Conservation (phyloP, 306 rosid species). For the Cucumis cinereus region DNA sequence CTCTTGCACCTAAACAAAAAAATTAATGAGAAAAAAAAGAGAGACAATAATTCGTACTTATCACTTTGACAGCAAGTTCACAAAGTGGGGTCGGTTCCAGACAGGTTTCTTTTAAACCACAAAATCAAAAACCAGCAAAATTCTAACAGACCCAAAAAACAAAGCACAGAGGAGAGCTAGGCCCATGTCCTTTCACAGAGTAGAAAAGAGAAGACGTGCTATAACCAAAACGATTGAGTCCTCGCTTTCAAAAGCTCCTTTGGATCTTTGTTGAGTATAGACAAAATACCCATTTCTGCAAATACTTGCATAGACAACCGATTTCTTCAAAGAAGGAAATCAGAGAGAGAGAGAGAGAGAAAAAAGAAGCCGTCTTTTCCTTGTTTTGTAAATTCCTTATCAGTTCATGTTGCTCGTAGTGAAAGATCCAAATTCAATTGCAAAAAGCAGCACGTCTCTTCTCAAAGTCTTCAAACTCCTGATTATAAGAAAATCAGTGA, state of each 20-base stretch:
- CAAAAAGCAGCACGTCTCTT: background rate
- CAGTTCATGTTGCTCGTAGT: background rate
- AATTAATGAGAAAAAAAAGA: background rate
- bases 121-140: background rate
- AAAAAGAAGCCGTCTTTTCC: background rate
- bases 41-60: constrained; percentile 9
- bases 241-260: background rate
- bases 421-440: constrained; percentile 1
- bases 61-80: constrained; percentile 3
- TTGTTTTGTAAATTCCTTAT: background rate
- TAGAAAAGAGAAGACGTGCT: background rate
- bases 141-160: background rate
- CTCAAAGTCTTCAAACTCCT: background rate
- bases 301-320: background rate
- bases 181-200: background rate
- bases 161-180: background rate
- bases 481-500: background rate
- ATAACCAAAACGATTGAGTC: background rate
- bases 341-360: background rate
- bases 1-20: background rate
- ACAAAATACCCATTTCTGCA: background rate
- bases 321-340: background rate
- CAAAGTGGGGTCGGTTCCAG: constrained; percentile 2
- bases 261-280: background rate
- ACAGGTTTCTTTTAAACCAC: background rate